Evolutionary conservation across 352 stramenopile species (phyloP).

Genomic region (Pythium grandisporangium): DNA sequence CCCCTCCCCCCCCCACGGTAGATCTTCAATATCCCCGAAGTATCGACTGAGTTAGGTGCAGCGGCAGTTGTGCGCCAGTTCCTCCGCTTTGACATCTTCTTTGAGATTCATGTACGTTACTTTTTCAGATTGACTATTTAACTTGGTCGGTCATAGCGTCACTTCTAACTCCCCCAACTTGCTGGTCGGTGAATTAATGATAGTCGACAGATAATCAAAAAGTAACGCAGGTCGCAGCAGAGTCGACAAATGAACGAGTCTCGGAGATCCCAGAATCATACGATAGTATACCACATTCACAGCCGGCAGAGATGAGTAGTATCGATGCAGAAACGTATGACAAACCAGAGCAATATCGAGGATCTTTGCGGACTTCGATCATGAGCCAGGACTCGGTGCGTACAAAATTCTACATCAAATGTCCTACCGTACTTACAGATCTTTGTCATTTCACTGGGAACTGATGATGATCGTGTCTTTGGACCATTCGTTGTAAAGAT

Average conservation of each 20-base stretch:
- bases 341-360: too few species aligned
- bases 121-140: too few species aligned
- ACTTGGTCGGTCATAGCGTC: too few species aligned
- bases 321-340: too few species aligned
- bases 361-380: too few species aligned
- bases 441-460: not conserved
- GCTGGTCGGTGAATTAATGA: not conserved
- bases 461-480: too few species aligned
- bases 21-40: slow-evolving; percentile 41
- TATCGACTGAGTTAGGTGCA: slow-evolving; percentile 25
- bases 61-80: slow-evolving; percentile 42
- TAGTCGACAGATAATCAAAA: not conserved
- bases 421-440: not conserved
- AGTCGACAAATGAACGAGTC: not conserved
- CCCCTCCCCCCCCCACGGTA: slow-evolving; percentile 12
- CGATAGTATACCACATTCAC: too few species aligned
- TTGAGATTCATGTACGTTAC: slow-evolving; percentile 49
- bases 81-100: slow-evolving; percentile 57
- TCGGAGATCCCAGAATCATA: not conserved
- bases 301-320: too few species aligned
- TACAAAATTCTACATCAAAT: not conserved
- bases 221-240: not conserved
- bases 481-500: not conserved
- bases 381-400: not conserved
- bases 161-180: not conserved